Evolutionary conservation across 1,284 basidiomycete genomes (phyloP).

Genomic region (Boletus semigastroideus): DNA sequence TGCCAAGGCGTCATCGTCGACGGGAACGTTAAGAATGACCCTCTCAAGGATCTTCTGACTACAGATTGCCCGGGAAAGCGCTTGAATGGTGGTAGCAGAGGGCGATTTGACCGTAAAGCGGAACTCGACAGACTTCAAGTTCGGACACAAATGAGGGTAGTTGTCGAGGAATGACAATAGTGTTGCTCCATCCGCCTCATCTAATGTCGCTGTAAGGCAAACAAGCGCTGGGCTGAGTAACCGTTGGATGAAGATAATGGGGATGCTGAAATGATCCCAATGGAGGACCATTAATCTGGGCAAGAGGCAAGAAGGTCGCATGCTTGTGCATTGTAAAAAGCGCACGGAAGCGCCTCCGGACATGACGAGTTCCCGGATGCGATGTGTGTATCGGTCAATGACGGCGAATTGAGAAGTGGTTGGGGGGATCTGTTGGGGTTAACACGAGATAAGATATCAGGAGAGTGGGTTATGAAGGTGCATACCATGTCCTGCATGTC

Average conservation of each 20-base stretch:
- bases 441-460: not conserved
- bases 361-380: constrained; percentile 15
- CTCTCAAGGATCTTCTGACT: constrained; percentile 1
- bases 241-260: constrained; percentile 10
- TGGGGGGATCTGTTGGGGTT: constrained; percentile 11
- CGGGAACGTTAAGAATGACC: not conserved
- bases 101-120: not conserved
- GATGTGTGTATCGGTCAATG: constrained; percentile 13
- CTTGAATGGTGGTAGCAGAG: not conserved
- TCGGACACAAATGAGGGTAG: constrained; percentile 4
- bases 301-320: constrained; percentile 6
- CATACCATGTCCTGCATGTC: not conserved
- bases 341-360: not conserved
- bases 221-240: constrained; percentile 17
- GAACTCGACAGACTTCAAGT: constrained; percentile 9
- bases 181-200: constrained; percentile 8
- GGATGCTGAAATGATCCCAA: constrained; percentile 3
- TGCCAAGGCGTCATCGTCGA: constrained; percentile 7
- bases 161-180: constrained; percentile 15
- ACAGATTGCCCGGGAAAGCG: constrained; percentile 12
- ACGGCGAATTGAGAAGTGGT: constrained; percentile 8
- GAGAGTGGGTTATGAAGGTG: not conserved
- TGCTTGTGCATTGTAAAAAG: constrained; percentile 12
- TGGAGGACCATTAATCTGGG: constrained; percentile 12
- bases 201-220: constrained; percentile 3